These are phyloP conservation scores for Pythium phragmitis DNA, from an alignment of 352 stramenopile genomes.

Conservation along the genomic window DNA sequence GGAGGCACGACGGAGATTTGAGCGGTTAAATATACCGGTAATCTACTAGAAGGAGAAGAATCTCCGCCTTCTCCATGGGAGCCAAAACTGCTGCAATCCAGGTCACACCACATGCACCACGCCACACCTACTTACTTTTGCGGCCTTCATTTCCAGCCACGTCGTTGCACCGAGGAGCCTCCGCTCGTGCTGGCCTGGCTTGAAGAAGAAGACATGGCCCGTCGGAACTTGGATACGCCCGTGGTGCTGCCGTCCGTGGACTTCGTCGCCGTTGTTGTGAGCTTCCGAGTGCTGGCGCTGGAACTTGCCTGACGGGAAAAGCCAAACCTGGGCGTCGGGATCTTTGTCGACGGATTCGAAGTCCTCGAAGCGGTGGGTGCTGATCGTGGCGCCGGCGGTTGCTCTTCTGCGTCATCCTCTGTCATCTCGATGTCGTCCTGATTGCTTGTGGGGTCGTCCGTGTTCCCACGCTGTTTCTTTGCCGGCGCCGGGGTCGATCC, in stretches of 20 bases:
- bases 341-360: conserved; percentile 7
- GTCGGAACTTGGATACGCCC: conserved; percentile 14
- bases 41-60: conserved; percentile 13
- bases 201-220: conserved; percentile 7
- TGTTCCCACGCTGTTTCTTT: conserved; percentile 26
- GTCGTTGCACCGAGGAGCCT: conserved; percentile 9
- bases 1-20: conserved; percentile 24
- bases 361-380: background rate
- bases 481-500: conserved; percentile 27
- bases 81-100: conserved; percentile 3
- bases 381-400: background rate
- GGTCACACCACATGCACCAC: background rate
- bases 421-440: conserved; percentile 16
- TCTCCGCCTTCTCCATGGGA: background rate
- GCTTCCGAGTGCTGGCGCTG: conserved; percentile 9
- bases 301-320: conserved; percentile 16
- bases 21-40: background rate
- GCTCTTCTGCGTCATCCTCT: background rate
- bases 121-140: no score
- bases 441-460: conserved; percentile 7
- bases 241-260: conserved; percentile 11
- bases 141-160: conserved; percentile 19
- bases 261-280: conserved; percentile 3
- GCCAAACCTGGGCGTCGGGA: conserved; percentile 15
- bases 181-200: conserved; percentile 17